Percentiles rank a stretch among this genome's conserved stretches.
Conservation (phyloP, 345 rosid genomes). For the Salix arbutifolia region DNA sequence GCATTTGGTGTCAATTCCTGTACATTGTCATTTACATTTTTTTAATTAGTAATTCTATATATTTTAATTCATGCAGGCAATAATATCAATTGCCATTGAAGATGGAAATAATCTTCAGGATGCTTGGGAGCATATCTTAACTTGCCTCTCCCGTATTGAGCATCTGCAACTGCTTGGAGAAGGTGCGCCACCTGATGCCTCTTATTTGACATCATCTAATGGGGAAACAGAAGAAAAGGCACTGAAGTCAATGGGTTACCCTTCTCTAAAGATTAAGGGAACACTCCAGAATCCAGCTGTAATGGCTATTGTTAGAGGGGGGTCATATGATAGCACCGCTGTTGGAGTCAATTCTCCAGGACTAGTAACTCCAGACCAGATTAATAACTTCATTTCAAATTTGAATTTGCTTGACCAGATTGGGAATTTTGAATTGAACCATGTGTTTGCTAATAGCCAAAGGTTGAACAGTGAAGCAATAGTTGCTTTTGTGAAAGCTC, state of each 20-base stretch:
- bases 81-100: conserved; percentile 85
- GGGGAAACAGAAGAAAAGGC: conserved; percentile 64
- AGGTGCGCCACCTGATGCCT: conserved; percentile 89
- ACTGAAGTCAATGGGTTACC: conserved; percentile 49
- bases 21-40: background rate
- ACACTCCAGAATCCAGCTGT: conserved; percentile 85
- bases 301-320: conserved; percentile 96
- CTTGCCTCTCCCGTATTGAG: conserved; percentile 94
- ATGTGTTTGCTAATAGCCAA: conserved; percentile 94
- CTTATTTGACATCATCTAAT: conserved; percentile 64
- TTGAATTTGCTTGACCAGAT: conserved; percentile 97
- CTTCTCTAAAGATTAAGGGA: conserved; percentile 81
- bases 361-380: conserved; percentile 72
- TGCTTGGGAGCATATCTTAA: conserved; percentile 93
- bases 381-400: conserved; percentile 69
- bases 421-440: conserved; percentile 84
- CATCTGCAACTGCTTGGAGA: conserved; percentile 93
- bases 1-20: background rate
- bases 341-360: conserved; percentile 60
- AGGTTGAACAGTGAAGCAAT: conserved; percentile 89
- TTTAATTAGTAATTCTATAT: background rate
- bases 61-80: conserved; percentile 48
- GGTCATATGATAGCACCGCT: conserved; percentile 81
- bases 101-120: conserved; percentile 95
- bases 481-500: conserved; percentile 89